phyloP scores from a whole-genome alignment of 2,329 filamentous ascomycete species.

The Phaeosphaeriaceae sp. region DNA sequence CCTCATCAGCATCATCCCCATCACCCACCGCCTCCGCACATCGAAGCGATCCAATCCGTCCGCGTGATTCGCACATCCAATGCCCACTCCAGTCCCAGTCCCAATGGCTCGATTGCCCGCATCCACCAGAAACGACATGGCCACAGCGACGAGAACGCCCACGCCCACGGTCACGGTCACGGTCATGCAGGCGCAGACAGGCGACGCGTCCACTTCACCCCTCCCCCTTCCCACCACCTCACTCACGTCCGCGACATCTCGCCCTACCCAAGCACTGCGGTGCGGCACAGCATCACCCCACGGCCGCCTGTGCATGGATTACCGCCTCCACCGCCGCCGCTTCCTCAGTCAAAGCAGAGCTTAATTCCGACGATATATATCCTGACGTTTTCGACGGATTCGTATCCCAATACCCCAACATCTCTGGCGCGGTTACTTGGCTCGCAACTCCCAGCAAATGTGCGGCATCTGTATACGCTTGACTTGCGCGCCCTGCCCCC shows the following conservation, averaged over 20 bases:
- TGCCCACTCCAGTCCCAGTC: no score
- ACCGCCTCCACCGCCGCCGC: background rate
- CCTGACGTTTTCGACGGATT: slow-evolving; percentile 24
- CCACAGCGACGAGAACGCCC: background rate
- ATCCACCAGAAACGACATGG: background rate
- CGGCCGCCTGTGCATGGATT: background rate
- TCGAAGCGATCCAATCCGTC: background rate
- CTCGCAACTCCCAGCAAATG: slow-evolving; percentile 20
- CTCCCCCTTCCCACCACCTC: background rate
- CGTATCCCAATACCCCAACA: slow-evolving; percentile 8
- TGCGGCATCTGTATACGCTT: slow-evolving; percentile 36
- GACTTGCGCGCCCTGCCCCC: slow-evolving; percentile 21
- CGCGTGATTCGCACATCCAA: background rate
- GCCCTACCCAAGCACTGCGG: background rate
- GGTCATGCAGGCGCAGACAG: no score
- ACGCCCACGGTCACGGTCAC: background rate
- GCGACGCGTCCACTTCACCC: background rate
- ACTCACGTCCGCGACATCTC: background rate
- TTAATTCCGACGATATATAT: slow-evolving; percentile 35
- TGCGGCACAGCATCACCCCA: background rate
- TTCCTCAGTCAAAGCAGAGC: no score
- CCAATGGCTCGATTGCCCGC: background rate
- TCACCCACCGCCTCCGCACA: background rate
- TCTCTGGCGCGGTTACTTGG: slow-evolving; percentile 14
- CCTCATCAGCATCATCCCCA: background rate